phyloP scores from a whole-genome alignment of 257 asterid species.

The Sherardia arvensis region DNA sequence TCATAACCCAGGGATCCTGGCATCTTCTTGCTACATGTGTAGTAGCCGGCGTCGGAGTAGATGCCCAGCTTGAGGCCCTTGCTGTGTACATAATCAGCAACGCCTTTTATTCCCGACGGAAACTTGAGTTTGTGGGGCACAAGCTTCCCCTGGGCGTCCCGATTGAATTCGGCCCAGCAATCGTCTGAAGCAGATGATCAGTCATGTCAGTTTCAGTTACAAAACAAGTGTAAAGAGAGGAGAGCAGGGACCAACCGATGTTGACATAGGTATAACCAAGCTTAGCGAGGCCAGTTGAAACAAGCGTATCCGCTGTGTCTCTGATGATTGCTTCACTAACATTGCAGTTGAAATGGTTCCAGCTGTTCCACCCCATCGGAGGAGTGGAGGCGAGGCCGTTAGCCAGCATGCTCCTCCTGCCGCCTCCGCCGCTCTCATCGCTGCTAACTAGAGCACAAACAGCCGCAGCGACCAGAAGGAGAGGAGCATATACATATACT shows the following conservation, averaged over 20 bases:
- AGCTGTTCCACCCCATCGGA: slow-evolving; percentile 61
- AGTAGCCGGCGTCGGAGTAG: slow-evolving; percentile 85
- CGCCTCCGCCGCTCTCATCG: no score
- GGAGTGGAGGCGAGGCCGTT: slow-evolving; percentile 7
- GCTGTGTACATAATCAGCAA: slow-evolving; percentile 82
- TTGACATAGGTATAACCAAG: slow-evolving; percentile 77
- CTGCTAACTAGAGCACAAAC: no score
- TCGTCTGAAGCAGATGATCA: slow-evolving; percentile 53
- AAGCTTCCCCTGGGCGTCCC: slow-evolving; percentile 67
- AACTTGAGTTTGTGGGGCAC: slow-evolving; percentile 66
- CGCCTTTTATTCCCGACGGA: slow-evolving; percentile 92
- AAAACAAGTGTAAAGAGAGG: no score
- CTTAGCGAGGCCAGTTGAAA: slow-evolving; percentile 82
- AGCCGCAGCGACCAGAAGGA: no score
- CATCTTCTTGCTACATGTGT: slow-evolving; percentile 68
- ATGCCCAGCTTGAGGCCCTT: slow-evolving; percentile 91
- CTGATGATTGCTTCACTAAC: slow-evolving; percentile 59
- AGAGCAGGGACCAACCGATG: slow-evolving; percentile 38
- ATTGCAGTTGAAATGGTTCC: slow-evolving; percentile 74
- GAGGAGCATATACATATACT: no score
- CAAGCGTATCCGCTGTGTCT: slow-evolving; percentile 92
- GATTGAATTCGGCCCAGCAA: slow-evolving; percentile 72
- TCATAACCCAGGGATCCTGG: slow-evolving; percentile 94
- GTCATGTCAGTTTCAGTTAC: no score
- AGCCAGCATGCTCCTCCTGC: slow-evolving; percentile 5